A percentile compares a stretch with the other conserved stretches of the same genome.
Evolutionary conservation across 495 filamentous ascomycete genomes (phyloP).

Genomic region (Lasiosphaeriaceae sp.): DNA sequence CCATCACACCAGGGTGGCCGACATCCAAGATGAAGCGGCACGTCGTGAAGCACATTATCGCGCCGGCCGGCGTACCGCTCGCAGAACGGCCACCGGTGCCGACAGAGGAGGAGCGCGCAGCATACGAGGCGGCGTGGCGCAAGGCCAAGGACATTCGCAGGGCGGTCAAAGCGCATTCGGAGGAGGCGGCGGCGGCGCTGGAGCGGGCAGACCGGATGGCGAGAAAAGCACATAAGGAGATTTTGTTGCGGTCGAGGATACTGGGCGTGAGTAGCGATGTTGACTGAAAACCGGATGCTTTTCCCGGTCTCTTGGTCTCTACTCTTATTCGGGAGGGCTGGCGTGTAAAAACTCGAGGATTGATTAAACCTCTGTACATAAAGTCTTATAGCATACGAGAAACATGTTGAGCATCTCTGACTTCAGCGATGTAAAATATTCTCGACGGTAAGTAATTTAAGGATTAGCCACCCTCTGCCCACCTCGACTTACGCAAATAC

Average conservation of each 20-base stretch:
- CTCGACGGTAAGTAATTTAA: too few species aligned
- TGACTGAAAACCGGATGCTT: neutral
- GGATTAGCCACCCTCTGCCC: too few species aligned
- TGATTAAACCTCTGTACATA: neutral
- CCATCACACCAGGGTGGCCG: constrained; percentile 64
- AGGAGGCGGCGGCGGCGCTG: constrained; percentile 2
- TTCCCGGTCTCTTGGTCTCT: neutral
- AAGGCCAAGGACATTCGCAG: constrained; percentile 48
- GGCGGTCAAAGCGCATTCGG: constrained; percentile 18
- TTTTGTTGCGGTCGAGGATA: constrained; percentile 7
- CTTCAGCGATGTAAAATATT: too few species aligned
- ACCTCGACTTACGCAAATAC: too few species aligned
- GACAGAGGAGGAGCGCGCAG: constrained; percentile 57
- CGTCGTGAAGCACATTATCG: constrained; percentile 73
- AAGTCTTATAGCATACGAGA: neutral
- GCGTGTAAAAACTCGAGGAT: neutral
- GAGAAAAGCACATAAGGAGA: constrained; percentile 12
- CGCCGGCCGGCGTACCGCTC: constrained; percentile 60
- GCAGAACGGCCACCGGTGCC: constrained; percentile 60
- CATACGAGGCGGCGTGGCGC: constrained; percentile 43
- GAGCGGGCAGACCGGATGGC: constrained; percentile 16
- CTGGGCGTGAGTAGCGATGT: constrained; percentile 1
- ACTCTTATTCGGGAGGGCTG: neutral
- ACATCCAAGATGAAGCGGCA: constrained; percentile 64
- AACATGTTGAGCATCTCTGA: neutral